A percentile compares a stretch with the other conserved stretches of the same genome.
phyloP scores from a whole-genome alignment of 148 eudicot species.

The Camellia sinensis region DNA sequence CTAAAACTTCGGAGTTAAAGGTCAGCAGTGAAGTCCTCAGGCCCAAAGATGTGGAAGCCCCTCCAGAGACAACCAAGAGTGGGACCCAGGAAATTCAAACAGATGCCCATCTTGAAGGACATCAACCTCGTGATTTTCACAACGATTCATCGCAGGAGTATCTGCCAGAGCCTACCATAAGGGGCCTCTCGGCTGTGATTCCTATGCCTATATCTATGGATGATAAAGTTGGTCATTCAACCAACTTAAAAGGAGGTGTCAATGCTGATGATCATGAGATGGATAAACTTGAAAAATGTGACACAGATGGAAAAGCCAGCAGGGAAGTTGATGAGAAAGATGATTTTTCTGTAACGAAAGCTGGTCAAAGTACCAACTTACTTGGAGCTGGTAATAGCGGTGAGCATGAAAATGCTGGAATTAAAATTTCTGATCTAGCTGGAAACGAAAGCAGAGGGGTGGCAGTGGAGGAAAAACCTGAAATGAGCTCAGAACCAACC shows the following conservation, averaged over 20 bases:
- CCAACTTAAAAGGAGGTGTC: constrained; percentile 18
- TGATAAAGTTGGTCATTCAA: constrained; percentile 19
- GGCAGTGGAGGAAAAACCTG: constrained; percentile 13
- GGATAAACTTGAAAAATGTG: constrained; percentile 20
- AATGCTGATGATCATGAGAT: constrained; percentile 6
- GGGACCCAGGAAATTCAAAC: constrained; percentile 13
- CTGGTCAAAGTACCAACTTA: constrained; percentile 17
- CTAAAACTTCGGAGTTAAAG: constrained; percentile 14
- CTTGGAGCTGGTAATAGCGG: neutral
- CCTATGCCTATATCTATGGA: neutral
- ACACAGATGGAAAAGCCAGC: constrained; percentile 14
- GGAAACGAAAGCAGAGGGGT: constrained; percentile 16
- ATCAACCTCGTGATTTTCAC: neutral
- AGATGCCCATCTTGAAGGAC: constrained; percentile 14
- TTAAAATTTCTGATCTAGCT: constrained; percentile 17
- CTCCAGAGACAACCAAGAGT: constrained; percentile 8
- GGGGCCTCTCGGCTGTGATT: neutral
- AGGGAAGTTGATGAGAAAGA: constrained; percentile 16
- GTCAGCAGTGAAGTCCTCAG: constrained; percentile 15
- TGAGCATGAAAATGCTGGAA: constrained; percentile 6
- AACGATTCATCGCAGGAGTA: neutral
- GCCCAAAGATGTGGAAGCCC: constrained; percentile 11
- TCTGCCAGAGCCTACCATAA: constrained; percentile 9
- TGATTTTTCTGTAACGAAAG: constrained; percentile 12
- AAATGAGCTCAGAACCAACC: constrained; percentile 4